Evolutionary conservation across 2,329 filamentous ascomycete genomes (phyloP), one percentile per base, ranked within the genome.

Genomic region (Penicillium expansum): DNA sequence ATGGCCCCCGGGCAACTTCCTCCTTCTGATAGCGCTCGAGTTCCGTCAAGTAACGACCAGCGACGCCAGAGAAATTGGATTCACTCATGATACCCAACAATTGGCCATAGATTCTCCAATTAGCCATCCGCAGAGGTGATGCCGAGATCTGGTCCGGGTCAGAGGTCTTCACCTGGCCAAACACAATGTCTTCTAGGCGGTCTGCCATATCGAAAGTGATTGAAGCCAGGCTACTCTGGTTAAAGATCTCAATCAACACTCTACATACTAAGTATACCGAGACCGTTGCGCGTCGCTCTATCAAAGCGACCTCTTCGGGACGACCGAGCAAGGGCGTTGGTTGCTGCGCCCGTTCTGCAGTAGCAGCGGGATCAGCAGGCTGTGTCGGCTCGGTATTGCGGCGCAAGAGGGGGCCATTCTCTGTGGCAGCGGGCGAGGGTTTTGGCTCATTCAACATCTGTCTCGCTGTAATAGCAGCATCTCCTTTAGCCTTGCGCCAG

Each of bases 191-290:
- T 71, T 97, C 93, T 5, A 99, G 81, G 64, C 95, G 93, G 60
- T 94, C 91, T 58, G 95, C 92, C 86, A 97, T 96, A 65, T 97
- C 93, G 1, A 86, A 81, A 6, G 90, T 96, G 63, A 99, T 91
- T 20, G 86, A 89, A 33, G 86, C 82, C 43, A 97, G 78, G 29
- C 83, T 92, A 67, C 91, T 97, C 73, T 97, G 92, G 38, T 88
- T 87, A 71, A 97, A 94, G 48, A 99, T 92, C 72, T 97, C 92
- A 54, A 97, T 89, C 48, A 99, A 79, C 8, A 97, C 93, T 30
- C 94, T 86, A 70, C 94, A 99, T 3, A 99, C 84, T 20, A 99
- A 90, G 70, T 96, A 99, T 48, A 97, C 96, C 1, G 95, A 97
- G 4, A 96, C 90, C 0, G 91, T 95, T 5, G 93, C 96, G 39